Base-by-base conservation (phyloP, 2,329 filamentous ascomycete species). In the Aspergillus nomiae region DNA sequence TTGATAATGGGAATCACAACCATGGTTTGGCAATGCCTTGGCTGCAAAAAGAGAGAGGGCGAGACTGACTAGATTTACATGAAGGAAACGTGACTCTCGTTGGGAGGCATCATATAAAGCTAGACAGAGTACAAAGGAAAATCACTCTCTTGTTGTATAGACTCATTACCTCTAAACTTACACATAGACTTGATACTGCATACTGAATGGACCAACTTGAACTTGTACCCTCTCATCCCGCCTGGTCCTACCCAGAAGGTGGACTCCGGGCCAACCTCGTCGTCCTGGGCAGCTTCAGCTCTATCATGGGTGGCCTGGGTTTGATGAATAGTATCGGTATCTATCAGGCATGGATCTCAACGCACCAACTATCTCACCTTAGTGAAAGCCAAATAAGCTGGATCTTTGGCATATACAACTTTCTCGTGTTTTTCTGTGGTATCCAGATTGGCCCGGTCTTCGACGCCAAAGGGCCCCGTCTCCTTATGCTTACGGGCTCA, bases 251-350 rank as follows among this genome's bases (percentile, higher is more conserved):
- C 21, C 64, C 62, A 14, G 66, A 64, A 60, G 68, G 68, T 10
- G 68, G 80, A 2, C 63, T 71, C 9, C 66, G 69, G 14, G 80
- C 80, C 50, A 80, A 78, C 76, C 70, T 78, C 2, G 78, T 81
- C 8, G 77, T 80, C 11, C 54, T 75, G 0, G 78, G 78, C 1
- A 76, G 73, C 50, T 74, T 76, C 61, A 77, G 65, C 62, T 75
- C 26, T 65, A 75, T 64, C 67, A 73, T 54, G 69, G 66, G 68
- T 8, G 63, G 74, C 0, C 76, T 81, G 28, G 79, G 79, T 4
- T 70, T 80, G 53, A 73, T 77, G 72, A 80, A 81, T 59, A 76
- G 74, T 21, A 61, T 67, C 24, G 72, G 72, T 9, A 65, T 70
- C 6, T 70, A 70, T 46, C 65, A 73, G 24, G 68, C 66, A 21